A percentile compares a stretch with the other conserved stretches of the same genome.
These are phyloP conservation scores for Albatrellus ellisii DNA, from an alignment of 768 basidiomycete species.

Conservation along the genomic window DNA sequence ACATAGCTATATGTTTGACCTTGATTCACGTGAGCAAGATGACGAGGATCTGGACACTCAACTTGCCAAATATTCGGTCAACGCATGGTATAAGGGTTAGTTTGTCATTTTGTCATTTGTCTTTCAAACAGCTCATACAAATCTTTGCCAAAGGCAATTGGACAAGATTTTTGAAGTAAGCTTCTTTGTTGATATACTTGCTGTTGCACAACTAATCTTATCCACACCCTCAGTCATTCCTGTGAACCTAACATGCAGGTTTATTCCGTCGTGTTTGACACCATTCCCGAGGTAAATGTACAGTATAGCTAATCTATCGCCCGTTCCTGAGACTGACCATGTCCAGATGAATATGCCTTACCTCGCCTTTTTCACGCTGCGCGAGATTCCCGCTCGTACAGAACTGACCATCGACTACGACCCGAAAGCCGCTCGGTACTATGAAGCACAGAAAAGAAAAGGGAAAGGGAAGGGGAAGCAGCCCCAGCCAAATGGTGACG, in stretches of 20 bases:
- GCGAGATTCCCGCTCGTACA: constrained; percentile 32
- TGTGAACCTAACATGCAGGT: constrained; percentile 47
- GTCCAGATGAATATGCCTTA: constrained; percentile 45
- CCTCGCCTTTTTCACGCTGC: constrained; percentile 40
- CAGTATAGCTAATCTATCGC: not conserved
- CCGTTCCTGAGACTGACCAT: not conserved
- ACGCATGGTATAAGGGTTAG: constrained; percentile 39
- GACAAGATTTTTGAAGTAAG: constrained; percentile 66
- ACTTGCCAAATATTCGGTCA: constrained; percentile 34
- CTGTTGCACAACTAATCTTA: not conserved
- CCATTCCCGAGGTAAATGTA: constrained; percentile 35
- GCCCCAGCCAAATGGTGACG: too few relatives aligned
- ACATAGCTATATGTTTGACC: constrained; percentile 43
- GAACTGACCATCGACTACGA: constrained; percentile 60
- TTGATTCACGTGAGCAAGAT: constrained; percentile 39
- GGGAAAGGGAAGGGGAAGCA: too few relatives aligned
- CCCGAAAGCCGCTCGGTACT: constrained; percentile 24
- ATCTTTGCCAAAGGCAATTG: constrained; percentile 43
- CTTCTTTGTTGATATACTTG: not conserved
- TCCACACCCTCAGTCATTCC: constrained; percentile 40
- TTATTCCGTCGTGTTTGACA: constrained; percentile 50
- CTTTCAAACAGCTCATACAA: not conserved
- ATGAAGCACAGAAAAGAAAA: not conserved
- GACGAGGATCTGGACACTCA: constrained; percentile 21
- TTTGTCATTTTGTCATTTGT: not conserved